phyloP scores from a whole-genome alignment of 2,329 filamentous ascomycete species.

The Coccinonectria pachysandricola region DNA sequence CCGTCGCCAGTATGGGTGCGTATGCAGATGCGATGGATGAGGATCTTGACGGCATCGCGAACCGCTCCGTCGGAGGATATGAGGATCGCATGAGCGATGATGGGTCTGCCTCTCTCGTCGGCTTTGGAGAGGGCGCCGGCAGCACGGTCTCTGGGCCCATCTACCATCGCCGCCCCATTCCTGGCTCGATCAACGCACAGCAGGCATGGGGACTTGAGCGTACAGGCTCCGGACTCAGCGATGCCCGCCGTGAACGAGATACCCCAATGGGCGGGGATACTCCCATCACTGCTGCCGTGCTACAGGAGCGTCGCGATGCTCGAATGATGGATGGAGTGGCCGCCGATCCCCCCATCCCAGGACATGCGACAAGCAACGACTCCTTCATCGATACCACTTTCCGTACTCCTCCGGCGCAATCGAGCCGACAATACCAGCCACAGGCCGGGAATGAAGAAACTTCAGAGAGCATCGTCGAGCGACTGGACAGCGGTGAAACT shows the following conservation, averaged over 20 bases:
- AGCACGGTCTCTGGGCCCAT: constrained; percentile 75
- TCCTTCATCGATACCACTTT: constrained; percentile 56
- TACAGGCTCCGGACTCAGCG: constrained; percentile 42
- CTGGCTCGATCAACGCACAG: constrained; percentile 28
- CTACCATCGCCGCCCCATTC: constrained; percentile 43
- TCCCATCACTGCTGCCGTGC: constrained; percentile 33
- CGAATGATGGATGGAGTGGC: constrained; percentile 59
- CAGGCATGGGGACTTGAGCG: constrained; percentile 37
- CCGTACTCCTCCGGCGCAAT: constrained; percentile 38
- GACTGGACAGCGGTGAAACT: constrained; percentile 41
- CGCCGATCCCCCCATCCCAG: constrained; percentile 38
- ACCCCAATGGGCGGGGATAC: constrained; percentile 28
- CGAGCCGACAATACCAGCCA: constrained; percentile 12
- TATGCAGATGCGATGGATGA: constrained; percentile 42
- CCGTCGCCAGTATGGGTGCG: constrained; percentile 44
- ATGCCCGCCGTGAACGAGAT: constrained; percentile 29
- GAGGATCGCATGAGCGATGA: constrained; percentile 79
- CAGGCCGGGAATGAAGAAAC: constrained; percentile 36
- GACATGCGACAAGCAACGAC: constrained; percentile 40
- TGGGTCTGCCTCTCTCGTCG: constrained; percentile 72
- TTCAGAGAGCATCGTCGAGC: constrained; percentile 54
- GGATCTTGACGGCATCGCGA: constrained; percentile 35
- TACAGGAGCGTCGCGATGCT: constrained; percentile 47
- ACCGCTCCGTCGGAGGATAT: constrained; percentile 38
- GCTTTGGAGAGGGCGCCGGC: constrained; percentile 84